Base-by-base conservation (phyloP, 768 basidiomycete genomes). In the Serpula lacrymans region DNA sequence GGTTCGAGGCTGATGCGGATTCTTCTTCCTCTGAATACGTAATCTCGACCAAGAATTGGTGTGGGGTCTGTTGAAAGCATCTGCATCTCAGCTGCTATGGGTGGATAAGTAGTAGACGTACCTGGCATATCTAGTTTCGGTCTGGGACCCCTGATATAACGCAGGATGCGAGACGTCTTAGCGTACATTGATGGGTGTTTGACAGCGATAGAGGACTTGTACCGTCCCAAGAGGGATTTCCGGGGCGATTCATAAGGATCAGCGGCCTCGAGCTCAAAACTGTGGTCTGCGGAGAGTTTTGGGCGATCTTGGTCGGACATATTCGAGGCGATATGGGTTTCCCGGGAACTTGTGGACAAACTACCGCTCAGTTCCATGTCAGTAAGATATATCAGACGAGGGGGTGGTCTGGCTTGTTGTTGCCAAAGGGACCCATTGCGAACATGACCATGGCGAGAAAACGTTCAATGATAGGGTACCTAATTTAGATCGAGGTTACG, bases 91-190 rank as follows among this genome's bases (percentile, higher is more conserved):
- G 23, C 6, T 28, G n/a, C 17, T 32, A 32, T 28, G 10, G 25
- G 37, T 10, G 22, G 22, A 6, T 25, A 12, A 11, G 21, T 22
- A 17, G 37, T 14, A n/a, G 17, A 29, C 44, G 47, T 41, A 73
- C 68, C 74, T 60, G 68, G 69, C 55, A 60, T 77, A 51, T 64
- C 76, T 53, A 50, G 69, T 56, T 65, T 78, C 13, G 80, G 82
- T 26, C 75, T 60, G 1, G 84, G 85, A 4, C 85, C 85, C 53
- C 74, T 70, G 33, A 77, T 40, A 51, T 80, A 81, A 17, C 49
- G 37, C 6, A 53, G 22, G 10, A 18, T 14, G 21, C 43, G 48
- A 21, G 26, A 30, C n/a, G 37, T 25, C 13, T 20, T 35, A 21
- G 23, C 21, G 36, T 59, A 46, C 20, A 60, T 26, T 21, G 37